These are phyloP conservation scores for Lactifluus piperatus DNA, from an alignment of 768 basidiomycete species.

Conservation along the genomic window DNA sequence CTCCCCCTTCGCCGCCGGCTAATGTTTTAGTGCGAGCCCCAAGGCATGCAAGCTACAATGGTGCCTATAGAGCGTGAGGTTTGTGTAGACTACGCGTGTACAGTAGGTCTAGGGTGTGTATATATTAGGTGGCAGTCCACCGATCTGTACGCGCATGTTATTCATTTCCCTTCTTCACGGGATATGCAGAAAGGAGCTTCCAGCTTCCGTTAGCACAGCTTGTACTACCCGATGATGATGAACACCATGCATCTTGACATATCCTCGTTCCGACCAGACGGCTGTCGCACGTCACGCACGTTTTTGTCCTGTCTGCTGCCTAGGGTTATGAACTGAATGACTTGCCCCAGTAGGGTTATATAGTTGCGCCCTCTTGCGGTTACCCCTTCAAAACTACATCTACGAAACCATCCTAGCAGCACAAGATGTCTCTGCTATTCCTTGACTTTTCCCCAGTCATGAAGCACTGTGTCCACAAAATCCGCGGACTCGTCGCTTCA, in stretches of 20 bases:
- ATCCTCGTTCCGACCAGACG: constrained; percentile 10
- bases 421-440: background rate
- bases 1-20: constrained; percentile 10
- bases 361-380: constrained; percentile 1
- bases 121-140: constrained; percentile 14
- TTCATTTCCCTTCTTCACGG: constrained; percentile 11
- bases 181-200: constrained; percentile 13
- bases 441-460: background rate
- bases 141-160: constrained; percentile 18
- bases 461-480: background rate
- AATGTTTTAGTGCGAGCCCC: constrained; percentile 3
- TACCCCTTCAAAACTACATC: background rate
- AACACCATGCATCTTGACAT: constrained; percentile 14
- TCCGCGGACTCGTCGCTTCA: background rate
- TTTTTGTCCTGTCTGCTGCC: constrained; percentile 1
- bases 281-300: constrained; percentile 16
- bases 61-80: constrained; percentile 16
- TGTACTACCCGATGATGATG: constrained; percentile 13
- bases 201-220: constrained; percentile 10
- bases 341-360: constrained; percentile 6
- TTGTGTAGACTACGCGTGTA: constrained; percentile 13
- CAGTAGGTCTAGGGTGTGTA: constrained; percentile 8
- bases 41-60: constrained; percentile 7
- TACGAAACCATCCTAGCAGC: background rate
- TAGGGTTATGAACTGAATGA: background rate